A percentile compares a stretch with the other conserved stretches of the same genome.
Conservation (phyloP, 768 basidiomycete genomes). For the Boletus subcaerulescens region DNA sequence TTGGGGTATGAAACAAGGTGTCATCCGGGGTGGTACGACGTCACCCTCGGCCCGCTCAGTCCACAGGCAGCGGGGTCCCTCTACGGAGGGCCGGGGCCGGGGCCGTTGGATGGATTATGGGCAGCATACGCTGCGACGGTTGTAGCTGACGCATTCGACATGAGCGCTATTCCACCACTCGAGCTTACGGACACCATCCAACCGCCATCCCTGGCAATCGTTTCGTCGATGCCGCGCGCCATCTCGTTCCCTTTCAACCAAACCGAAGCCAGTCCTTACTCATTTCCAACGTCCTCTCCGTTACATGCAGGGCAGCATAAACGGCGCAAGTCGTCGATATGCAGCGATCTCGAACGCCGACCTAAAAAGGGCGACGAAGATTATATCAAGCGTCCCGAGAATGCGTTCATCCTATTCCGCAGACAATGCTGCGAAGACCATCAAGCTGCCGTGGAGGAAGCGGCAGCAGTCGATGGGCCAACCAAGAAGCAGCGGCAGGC, state of each 20-base stretch:
- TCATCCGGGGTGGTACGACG: no score
- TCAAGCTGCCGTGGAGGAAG: slow-evolving; percentile 53
- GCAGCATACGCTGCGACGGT: slow-evolving; percentile 16
- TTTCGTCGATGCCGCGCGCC: slow-evolving; percentile 61
- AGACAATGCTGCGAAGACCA: slow-evolving; percentile 75
- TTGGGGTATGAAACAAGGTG: no score
- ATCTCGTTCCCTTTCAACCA: slow-evolving; percentile 40
- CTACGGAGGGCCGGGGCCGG: no score
- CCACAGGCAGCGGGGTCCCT: no score
- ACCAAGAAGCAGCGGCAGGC: slow-evolving; percentile 75
- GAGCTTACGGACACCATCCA: slow-evolving; percentile 59
- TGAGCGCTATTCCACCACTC: slow-evolving; percentile 56
- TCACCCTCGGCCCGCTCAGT: no score
- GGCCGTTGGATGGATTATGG: no score
- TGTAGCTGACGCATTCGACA: slow-evolving; percentile 63
- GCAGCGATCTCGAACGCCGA: slow-evolving; percentile 47
- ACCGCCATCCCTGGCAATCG: slow-evolving; percentile 52
- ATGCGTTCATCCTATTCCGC: slow-evolving; percentile 83
- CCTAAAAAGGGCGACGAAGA: slow-evolving; percentile 71
- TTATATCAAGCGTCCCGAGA: slow-evolving; percentile 81
- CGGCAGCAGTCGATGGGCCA: slow-evolving; percentile 33
- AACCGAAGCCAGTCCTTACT: slow-evolving; percentile 53
- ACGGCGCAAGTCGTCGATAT: slow-evolving; percentile 51
- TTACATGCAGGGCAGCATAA: no score
- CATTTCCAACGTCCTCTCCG: slow-evolving; percentile 65